Conservation (phyloP, 805 yeast species). For the Debaryomyces hansenii region DNA sequence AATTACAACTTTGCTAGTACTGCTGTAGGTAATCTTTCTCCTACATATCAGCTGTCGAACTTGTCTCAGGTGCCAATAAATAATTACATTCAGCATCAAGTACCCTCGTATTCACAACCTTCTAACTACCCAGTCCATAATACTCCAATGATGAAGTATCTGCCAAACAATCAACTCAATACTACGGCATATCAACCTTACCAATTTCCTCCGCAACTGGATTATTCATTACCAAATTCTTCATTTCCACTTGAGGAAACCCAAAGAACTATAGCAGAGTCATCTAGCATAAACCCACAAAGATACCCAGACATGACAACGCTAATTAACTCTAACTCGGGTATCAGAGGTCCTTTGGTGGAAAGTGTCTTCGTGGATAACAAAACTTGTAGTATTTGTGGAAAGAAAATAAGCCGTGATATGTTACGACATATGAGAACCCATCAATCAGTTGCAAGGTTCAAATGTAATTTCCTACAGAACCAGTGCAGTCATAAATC, state of each 20-base stretch:
- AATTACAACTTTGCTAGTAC: no score
- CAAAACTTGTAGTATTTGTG: slow-evolving; percentile 51
- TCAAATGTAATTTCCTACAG: slow-evolving; percentile 58
- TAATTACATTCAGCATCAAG: no score
- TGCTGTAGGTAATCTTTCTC: no score
- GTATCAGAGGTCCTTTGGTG: slow-evolving; percentile 34
- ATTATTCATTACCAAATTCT: not conserved
- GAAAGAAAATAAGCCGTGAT: slow-evolving; percentile 56
- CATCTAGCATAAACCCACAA: slow-evolving; percentile 8
- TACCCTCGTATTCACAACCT: no score
- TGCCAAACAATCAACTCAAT: not conserved
- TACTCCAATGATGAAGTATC: no score
- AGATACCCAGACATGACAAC: slow-evolving; percentile 41
- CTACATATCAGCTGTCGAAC: no score
- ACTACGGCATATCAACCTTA: not conserved
- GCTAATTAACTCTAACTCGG: slow-evolving; percentile 34
- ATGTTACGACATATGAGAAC: slow-evolving; percentile 63
- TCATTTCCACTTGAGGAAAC: not conserved
- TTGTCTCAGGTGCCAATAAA: no score
- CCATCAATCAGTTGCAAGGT: slow-evolving; percentile 57
- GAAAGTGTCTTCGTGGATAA: slow-evolving; percentile 40
- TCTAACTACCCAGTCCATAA: no score
- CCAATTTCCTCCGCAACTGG: not conserved
- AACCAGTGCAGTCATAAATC: slow-evolving; percentile 57
- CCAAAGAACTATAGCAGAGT: not conserved